Conservation (phyloP, 768 basidiomycete genomes). For the Cystobasidium tubakii region DNA sequence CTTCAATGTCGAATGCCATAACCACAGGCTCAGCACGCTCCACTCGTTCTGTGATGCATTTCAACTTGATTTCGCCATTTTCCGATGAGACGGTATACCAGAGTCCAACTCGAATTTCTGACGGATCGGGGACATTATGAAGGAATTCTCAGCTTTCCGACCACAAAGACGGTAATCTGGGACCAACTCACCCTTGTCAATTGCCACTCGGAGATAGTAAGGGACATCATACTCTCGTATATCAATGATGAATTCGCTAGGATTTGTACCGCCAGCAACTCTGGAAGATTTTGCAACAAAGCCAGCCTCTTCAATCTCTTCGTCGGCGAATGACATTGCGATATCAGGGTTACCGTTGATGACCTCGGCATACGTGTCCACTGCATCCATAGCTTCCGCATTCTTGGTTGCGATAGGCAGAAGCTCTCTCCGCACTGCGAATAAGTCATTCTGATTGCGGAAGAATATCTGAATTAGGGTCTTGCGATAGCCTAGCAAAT, state of each 20-base stretch:
- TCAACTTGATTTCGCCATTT: slow-evolving; percentile 66
- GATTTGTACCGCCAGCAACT: slow-evolving; percentile 53
- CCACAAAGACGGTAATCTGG: background rate
- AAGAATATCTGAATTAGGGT: slow-evolving; percentile 84
- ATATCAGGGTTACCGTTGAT: slow-evolving; percentile 58
- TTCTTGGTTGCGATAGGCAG: slow-evolving; percentile 84
- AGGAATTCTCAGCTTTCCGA: background rate
- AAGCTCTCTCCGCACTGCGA: slow-evolving; percentile 77
- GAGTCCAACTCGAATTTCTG: slow-evolving; percentile 88
- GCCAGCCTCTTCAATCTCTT: slow-evolving; percentile 45
- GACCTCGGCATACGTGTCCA: slow-evolving; percentile 96
- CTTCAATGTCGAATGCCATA: slow-evolving; percentile 98
- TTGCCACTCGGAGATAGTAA: slow-evolving; percentile 96
- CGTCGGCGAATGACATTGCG: slow-evolving; percentile 54
- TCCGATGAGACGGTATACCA: slow-evolving; percentile 81
- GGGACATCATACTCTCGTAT: slow-evolving; percentile 93
- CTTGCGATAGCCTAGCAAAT: slow-evolving; percentile 87
- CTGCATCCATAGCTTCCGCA: slow-evolving; percentile 82
- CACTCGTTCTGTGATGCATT: slow-evolving; percentile 70
- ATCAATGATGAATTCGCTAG: slow-evolving; percentile 87
- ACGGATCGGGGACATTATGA: background rate
- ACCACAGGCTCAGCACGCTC: slow-evolving; percentile 99
- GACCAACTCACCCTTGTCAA: slow-evolving; percentile 65
- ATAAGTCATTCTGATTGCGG: slow-evolving; percentile 85
- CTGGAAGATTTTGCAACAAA: slow-evolving; percentile 36